Base-by-base conservation (phyloP, 129 eudicot genomes). In the Glebionis coronaria region DNA sequence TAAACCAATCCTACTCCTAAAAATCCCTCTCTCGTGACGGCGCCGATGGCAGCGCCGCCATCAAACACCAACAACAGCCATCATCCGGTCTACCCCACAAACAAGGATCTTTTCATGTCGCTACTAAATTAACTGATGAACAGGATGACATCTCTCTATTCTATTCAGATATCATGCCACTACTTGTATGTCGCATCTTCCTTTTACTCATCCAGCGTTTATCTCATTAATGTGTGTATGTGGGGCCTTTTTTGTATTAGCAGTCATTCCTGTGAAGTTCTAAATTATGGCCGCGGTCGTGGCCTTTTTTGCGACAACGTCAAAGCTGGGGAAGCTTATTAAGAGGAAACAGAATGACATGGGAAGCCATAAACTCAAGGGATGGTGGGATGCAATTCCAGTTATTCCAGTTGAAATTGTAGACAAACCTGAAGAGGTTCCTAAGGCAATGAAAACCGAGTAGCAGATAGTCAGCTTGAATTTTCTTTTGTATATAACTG, bases 311-410 rank as follows among this genome's bases (percentile, higher is more conserved):
- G 61, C 70, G 16, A 47, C 69, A 52, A 86, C 92, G 8, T 89
- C 93, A 2, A 77, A 72, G 60, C 42, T 85, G 19, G 86, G 79
- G 27, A 77, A 72, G 63, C 38, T 75, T 7, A 63, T 81, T 28
- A 81, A 81, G 66, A 62, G 9, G 15, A 45, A 73, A 68, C 75
- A 81, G 60, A 86, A 57, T 8, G 82, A 82, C 20, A 77, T 67
- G 58, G 90, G 96, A 35, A 88, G 83, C 45, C 80, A 82, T n/a
- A 65, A 90, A 20, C 28, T 93, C 0, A 75, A 73, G 67, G 99
- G 91, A 73, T 89, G 99, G 99, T 93, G 97, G 99, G 95, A 88
- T 47, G 84, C 97, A 1, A 88, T 93, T 69, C 98, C 98, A 4
- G 90, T 93, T 15, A 50, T 84, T 27, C 95, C 95, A 0, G 83